Evolutionary conservation across 1,139 yeast species (phyloP), one percentile per base, ranked within the genome.

Genomic region (Casaregolazyma lundiana): DNA sequence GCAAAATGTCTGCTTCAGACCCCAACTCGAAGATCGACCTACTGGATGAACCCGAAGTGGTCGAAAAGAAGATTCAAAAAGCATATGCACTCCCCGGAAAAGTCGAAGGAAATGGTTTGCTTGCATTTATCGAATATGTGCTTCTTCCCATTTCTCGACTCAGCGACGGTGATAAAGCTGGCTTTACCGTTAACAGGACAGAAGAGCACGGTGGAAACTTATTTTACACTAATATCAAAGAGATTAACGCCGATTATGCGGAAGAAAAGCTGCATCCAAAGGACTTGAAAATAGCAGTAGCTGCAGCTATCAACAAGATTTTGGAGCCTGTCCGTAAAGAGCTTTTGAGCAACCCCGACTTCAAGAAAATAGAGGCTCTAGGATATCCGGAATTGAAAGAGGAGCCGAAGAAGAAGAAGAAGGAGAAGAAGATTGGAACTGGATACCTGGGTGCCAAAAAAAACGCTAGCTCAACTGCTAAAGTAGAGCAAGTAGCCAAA

Each of bases 51-150:
- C 95, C 96, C 54, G 85, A 86, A 63, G 69, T 71, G 36, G 92
- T 94, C 48, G 84, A 81, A 69, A 90, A 90, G 81, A 94, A 94
- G 77, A 80, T 94, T 60, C 80, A 80, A 60, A 78, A 85, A 63
- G 98, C 99, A 2, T 92, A 78, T 74, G 94, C 97, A 71, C 90
- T 95, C 18, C 96, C 97, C 26, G 97, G 97, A 58, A 89, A 81
- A 54, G 80, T 88, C 39, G 90, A 83, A 57, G 95, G 86, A 56
- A 94, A 94, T 62, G 98, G 98, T 32, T 73, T 94, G 53, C 71
- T 94, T 51, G 79, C 97, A 0, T 90, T 94, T 64, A 72, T 89
- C 52, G 86, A 90, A 68, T 80, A 74, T 60, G 97, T 92, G 43
- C 69, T 92, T 41, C 81, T 82, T 53, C 98, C 98, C 55, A 82